Base-by-base conservation (phyloP, 768 basidiomycete genomes). In the Termitomyces sp. region DNA sequence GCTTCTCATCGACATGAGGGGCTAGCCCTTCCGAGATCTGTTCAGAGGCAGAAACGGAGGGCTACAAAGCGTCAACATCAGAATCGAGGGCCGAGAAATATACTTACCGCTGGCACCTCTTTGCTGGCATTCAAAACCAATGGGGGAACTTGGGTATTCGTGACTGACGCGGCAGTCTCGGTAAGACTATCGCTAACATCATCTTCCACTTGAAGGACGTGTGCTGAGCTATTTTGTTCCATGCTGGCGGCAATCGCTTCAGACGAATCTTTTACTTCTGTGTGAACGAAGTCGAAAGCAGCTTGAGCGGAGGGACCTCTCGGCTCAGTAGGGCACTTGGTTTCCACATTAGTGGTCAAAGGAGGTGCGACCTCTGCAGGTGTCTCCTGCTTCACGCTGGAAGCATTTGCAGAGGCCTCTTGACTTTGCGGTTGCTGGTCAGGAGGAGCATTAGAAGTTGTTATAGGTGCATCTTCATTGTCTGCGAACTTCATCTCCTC, bases 1-100 rank as follows among this genome's bases (percentile, higher is more conserved):
- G 68, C 43, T 68, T 65, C 32, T 71, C 68, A 42, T 56, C 52
- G 13, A 40, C 32, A n/a, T 39, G 50, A 14, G 61, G 40, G 13
- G 12, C 44, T 12, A 51, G 53, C 16, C 50, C 53, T 40, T 40
- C 43, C 6, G 50, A 22, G 22, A 40, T 52, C 6, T 53, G 47
- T 36, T 56, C 47, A 43, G 34, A 39, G 22, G 50, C 30, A n/a
- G 26, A 5, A 37, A n/a, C 22, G 12, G 26, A 51, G 18, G 52
- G 26, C 53, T 64, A 53, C 8, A 20, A 43, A 51, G 27, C 16
- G 36, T 65, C 39, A 62, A 45, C 18, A 34, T 16, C 26, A 30
- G 16, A 20, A 30, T 26, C 14, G 12, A 34, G 2, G 34, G 14
- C 3, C 26, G 14, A 33, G 30, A 44, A n/a, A 33, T 22, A 5